These are phyloP conservation scores for Mycogone perniciosa DNA, from an alignment of 2,329 filamentous ascomycete species.

Conservation along the genomic window DNA sequence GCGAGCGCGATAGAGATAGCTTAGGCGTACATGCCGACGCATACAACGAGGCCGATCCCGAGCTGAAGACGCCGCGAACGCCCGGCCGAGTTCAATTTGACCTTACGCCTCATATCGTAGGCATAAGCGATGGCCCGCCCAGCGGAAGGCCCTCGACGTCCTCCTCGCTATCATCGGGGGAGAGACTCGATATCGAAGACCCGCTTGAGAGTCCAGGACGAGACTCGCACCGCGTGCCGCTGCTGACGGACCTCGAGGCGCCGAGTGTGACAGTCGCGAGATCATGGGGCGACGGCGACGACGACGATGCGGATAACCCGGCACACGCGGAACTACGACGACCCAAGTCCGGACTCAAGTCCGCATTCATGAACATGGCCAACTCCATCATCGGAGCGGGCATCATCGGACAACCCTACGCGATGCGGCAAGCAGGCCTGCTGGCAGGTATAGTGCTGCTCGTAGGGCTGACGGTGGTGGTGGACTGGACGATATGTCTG, in stretches of 20 bases:
- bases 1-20: constrained; percentile 22
- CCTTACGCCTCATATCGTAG: constrained; percentile 41
- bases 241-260: constrained; percentile 77
- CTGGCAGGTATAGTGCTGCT: constrained; percentile 73
- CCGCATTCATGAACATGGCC: constrained; percentile 99
- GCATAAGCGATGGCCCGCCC: constrained; percentile 20
- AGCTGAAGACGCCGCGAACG: constrained; percentile 31
- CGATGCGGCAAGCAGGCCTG: constrained; percentile 87
- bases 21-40: constrained; percentile 18
- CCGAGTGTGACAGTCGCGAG: constrained; percentile 67
- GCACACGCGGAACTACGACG: constrained; percentile 52
- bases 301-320: constrained; percentile 36
- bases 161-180: constrained; percentile 13
- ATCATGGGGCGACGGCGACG: constrained; percentile 33
- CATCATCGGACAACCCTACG: constrained; percentile 84
- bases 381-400: constrained; percentile 89
- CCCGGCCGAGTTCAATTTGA: constrained; percentile 73
- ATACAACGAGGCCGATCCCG: constrained; percentile 15
- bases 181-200: constrained; percentile 44
- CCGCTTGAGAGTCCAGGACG: constrained; percentile 42
- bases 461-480: constrained; percentile 68
- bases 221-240: constrained; percentile 54
- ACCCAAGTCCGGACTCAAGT: constrained; percentile 77
- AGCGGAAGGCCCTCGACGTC: constrained; percentile 7
- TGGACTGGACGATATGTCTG: constrained; percentile 96